Evolutionary conservation across 2,329 filamentous ascomycete genomes (phyloP).

Genomic region (Neonectria punicea): DNA sequence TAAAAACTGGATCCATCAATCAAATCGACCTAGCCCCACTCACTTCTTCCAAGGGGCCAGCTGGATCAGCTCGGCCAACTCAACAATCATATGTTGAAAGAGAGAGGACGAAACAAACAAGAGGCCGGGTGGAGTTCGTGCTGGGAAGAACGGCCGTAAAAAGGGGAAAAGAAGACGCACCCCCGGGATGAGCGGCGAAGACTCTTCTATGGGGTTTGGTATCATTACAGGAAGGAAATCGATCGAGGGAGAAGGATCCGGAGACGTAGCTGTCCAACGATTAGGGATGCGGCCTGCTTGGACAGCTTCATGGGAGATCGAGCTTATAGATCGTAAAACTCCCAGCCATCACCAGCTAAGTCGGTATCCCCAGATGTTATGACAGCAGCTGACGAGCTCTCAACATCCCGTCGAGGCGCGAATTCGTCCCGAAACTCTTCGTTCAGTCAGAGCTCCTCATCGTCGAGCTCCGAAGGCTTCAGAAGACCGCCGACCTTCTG

Average conservation of each 20-base stretch:
- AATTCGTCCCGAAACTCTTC: constrained; percentile 73
- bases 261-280: constrained; percentile 10
- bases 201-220: constrained; percentile 46
- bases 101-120: not conserved
- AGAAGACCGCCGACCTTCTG: constrained; percentile 96
- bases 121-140: constrained; percentile 9
- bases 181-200: constrained; percentile 27
- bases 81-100: not conserved
- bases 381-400: constrained; percentile 31
- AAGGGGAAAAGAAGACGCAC: constrained; percentile 29
- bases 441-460: constrained; percentile 88
- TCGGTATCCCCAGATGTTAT: constrained; percentile 42
- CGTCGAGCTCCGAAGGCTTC: constrained; percentile 96
- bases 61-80: constrained; percentile 13
- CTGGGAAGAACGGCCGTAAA: constrained; percentile 13
- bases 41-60: constrained; percentile 7
- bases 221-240: constrained; percentile 47
- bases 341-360: constrained; percentile 67
- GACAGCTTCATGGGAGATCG: constrained; percentile 6
- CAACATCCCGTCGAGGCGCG: constrained; percentile 51
- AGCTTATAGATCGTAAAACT: constrained; percentile 68
- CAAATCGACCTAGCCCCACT: constrained; percentile 8
- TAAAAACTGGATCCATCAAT: constrained; percentile 26
- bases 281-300: not conserved
- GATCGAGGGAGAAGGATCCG: constrained; percentile 25